Conservation (phyloP, 1,139 yeast genomes). For the Suhomyces yuchorum region DNA sequence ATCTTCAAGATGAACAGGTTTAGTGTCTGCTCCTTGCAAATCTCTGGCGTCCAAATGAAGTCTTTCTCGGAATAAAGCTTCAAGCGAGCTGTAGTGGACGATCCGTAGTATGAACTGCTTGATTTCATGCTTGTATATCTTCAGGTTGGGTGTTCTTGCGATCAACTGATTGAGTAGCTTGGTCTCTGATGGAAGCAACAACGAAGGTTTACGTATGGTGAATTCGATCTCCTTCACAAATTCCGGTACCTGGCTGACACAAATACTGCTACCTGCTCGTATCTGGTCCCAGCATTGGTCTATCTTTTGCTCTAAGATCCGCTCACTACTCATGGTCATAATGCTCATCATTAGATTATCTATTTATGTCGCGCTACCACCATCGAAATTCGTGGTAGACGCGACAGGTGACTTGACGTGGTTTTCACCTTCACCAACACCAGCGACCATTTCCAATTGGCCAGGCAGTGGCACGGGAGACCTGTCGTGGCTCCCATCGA, state of each 20-base stretch:
- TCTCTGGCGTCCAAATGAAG: constrained; percentile 22
- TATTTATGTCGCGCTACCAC: background rate
- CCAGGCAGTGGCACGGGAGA: too few relatives aligned
- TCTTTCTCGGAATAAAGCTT: constrained; percentile 29
- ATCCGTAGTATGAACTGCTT: constrained; percentile 32
- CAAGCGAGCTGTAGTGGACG: constrained; percentile 27
- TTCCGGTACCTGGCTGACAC: constrained; percentile 29
- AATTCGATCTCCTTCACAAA: constrained; percentile 33
- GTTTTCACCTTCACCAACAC: background rate
- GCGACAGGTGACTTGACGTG: background rate
- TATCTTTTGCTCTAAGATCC: constrained; percentile 21
- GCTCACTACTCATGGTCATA: background rate
- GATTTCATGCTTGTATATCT: constrained; percentile 31
- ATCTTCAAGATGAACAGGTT: background rate
- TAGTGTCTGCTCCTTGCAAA: constrained; percentile 5
- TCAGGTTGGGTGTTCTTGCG: constrained; percentile 30
- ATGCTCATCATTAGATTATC: background rate
- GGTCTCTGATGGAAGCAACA: constrained; percentile 32
- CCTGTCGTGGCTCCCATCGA: background rate
- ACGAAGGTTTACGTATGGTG: constrained; percentile 22
- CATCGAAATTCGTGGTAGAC: background rate
- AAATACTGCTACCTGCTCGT: constrained; percentile 24
- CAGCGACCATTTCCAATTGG: background rate
- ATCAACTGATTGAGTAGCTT: constrained; percentile 30
- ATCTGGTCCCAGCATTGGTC: constrained; percentile 33